phyloP scores from a whole-genome alignment of 441 rosid genomes.

The Geranium incanum region DNA sequence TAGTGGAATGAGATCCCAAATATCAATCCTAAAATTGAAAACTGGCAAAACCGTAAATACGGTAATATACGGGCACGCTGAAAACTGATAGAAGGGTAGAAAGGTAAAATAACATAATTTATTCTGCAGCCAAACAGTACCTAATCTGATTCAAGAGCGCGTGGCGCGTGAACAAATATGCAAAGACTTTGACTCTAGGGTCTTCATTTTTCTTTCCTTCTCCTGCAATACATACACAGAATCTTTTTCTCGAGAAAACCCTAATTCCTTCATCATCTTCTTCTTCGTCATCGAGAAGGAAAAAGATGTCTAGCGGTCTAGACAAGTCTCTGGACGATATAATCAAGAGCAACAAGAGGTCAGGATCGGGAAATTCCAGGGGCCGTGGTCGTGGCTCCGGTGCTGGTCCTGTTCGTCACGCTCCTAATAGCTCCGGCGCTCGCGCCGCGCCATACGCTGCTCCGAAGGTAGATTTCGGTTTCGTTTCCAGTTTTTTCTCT shows the following conservation, averaged over 20 bases:
- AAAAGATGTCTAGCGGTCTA: conserved; percentile 64
- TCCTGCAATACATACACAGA: background rate
- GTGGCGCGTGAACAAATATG: background rate
- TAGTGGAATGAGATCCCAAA: too few relatives aligned
- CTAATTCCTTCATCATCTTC: background rate
- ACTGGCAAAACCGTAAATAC: too few relatives aligned
- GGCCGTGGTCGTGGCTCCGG: conserved; percentile 66
- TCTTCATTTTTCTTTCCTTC: background rate
- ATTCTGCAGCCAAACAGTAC: background rate
- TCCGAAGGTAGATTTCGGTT: conserved; percentile 37
- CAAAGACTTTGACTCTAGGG: background rate
- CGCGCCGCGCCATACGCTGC: conserved; percentile 58
- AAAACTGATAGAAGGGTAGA: background rate
- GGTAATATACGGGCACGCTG: too few relatives aligned
- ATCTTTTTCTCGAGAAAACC: background rate
- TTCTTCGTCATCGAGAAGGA: background rate
- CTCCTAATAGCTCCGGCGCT: conserved; percentile 45
- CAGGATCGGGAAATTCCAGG: conserved; percentile 47
- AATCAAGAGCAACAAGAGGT: conserved; percentile 64
- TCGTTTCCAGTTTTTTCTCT: conserved; percentile 21
- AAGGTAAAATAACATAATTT: background rate
- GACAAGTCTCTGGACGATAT: conserved; percentile 94
- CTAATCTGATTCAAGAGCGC: background rate
- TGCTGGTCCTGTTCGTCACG: conserved; percentile 68
- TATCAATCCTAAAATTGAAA: too few relatives aligned